Evolutionary conservation across 495 filamentous ascomycete species (phyloP), one percentile per base, ranked within the genome.

Genomic region (Aspergillus sclerotioniger): DNA sequence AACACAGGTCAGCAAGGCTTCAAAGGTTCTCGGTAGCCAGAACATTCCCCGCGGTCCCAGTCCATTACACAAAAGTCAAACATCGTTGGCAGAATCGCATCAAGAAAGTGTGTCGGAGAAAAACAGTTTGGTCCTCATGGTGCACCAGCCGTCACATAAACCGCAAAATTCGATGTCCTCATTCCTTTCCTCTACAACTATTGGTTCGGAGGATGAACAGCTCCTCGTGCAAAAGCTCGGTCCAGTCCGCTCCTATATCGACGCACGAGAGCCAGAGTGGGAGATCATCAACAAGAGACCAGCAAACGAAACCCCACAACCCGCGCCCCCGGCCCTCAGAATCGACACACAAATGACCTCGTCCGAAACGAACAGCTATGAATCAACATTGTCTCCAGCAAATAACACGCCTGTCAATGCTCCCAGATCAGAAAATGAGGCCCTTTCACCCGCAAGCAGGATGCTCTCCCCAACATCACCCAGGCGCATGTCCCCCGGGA

Each of bases 1-100:
- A 10, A 78, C 78, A 8, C 78, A 72, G 20, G 59, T 67, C 3
- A 67, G 72, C 21, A 75, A 77, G 17, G 73, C 75, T 3, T 72
- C 78, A 6, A 63, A 70, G 50, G 28, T 71, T 16, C 66, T 65
- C 4, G 71, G 68, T 2, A 59, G 62, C 6, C 76, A 72, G 51
- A 77, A 72, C 39, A 59, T 62, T 13, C 75, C 68, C 33, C 71
- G 63, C 29, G 75, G 76, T 6, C 73, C 77, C 1, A 71, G 69
- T 44, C 71, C 83, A n/a, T 66, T 84, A 10, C 65, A 71, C 51
- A 57, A 35, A 41, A 61, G 17, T 53, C 60, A 55, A 32, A 46
- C 39, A 28, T 55, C 19, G 8, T 21, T 28, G 53, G 58, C 51
- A 28, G 53, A 59, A 21, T 47, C 58, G 28, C 28, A 28, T 17